Percentiles rank a stretch among this genome's conserved stretches.
phyloP scores from a whole-genome alignment of 2,329 filamentous ascomycete species.

The Cladobotryum protrusum region DNA sequence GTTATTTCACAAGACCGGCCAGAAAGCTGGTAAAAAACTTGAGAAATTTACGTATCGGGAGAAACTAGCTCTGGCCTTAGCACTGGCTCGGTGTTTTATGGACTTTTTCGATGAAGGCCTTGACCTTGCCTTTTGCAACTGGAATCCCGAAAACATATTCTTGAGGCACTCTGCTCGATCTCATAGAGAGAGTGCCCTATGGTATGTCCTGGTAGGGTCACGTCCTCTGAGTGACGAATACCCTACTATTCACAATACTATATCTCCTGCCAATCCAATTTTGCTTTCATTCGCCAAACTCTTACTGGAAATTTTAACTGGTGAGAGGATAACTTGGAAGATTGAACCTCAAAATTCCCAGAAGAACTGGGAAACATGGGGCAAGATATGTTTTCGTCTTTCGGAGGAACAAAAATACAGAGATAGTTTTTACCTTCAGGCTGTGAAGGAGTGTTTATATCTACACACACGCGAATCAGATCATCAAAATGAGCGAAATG shows the following conservation, averaged over 20 bases:
- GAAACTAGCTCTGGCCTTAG: conserved; percentile 5
- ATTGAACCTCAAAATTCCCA: background rate
- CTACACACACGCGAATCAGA: conserved; percentile 3
- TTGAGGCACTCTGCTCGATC: conserved; percentile 1
- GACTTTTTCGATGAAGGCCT: conserved; percentile 7
- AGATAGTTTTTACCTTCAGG: conserved; percentile 9
- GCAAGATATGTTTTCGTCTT: conserved; percentile 3
- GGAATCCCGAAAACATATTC: conserved; percentile 6
- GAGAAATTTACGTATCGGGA: conserved; percentile 7
- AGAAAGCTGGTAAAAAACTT: background rate
- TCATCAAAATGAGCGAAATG: background rate
- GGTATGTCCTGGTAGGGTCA: conserved; percentile 1
- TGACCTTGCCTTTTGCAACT: conserved; percentile 6
- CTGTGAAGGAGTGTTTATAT: conserved; percentile 7
- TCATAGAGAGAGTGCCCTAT: background rate
- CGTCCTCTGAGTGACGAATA: too few species aligned
- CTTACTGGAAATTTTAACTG: conserved; percentile 5
- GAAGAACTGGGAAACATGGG: conserved; percentile 6
- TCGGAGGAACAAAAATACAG: conserved; percentile 5
- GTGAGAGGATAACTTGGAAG: conserved; percentile 3
- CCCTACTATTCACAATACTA: background rate
- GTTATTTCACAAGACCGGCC: conserved; percentile 3
- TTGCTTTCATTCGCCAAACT: conserved; percentile 10
- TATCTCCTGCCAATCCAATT: conserved; percentile 6
- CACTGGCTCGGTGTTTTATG: conserved; percentile 7